A percentile compares a stretch with the other conserved stretches of the same genome.
Conservation (phyloP, 306 rosid species). For the Castanospermum australe region DNA sequence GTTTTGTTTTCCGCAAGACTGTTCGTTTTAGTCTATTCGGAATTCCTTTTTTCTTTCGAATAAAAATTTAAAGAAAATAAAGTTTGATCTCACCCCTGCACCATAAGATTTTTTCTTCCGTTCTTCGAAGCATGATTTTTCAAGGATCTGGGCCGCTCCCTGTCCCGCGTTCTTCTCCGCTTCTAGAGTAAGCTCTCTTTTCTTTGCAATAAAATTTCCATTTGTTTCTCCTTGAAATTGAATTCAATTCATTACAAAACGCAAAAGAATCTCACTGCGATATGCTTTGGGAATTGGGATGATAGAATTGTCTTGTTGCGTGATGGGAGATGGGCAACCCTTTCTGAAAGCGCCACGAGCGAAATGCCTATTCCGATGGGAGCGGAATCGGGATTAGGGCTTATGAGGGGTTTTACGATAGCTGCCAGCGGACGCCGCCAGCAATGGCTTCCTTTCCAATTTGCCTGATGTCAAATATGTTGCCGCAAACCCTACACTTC, state of each 20-base stretch:
- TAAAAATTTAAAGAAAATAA: background rate
- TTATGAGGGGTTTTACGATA: constrained; percentile 54
- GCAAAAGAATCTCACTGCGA: background rate
- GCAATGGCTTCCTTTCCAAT: constrained; percentile 34
- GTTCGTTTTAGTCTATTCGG: too few species aligned
- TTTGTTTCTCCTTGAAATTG: too few species aligned
- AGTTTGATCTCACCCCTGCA: background rate
- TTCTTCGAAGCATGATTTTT: constrained; percentile 48
- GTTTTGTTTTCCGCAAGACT: too few species aligned
- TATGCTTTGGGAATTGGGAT: constrained; percentile 15
- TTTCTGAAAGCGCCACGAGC: constrained; percentile 32
- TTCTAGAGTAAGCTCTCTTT: constrained; percentile 43
- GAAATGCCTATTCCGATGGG: constrained; percentile 46
- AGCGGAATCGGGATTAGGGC: constrained; percentile 57
- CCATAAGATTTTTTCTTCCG: background rate
- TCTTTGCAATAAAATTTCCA: too few species aligned
- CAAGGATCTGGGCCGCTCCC: constrained; percentile 68
- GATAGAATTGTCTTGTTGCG: constrained; percentile 53
- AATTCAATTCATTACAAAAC: background rate
- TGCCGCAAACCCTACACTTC: constrained; percentile 59
- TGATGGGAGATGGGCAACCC: constrained; percentile 45
- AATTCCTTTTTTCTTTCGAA: background rate
- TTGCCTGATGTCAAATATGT: constrained; percentile 47
- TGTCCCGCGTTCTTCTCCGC: constrained; percentile 65
- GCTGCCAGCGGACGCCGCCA: constrained; percentile 39